Conservation (phyloP, 164 flowering plant genomes). For the Santalum album region DNA sequence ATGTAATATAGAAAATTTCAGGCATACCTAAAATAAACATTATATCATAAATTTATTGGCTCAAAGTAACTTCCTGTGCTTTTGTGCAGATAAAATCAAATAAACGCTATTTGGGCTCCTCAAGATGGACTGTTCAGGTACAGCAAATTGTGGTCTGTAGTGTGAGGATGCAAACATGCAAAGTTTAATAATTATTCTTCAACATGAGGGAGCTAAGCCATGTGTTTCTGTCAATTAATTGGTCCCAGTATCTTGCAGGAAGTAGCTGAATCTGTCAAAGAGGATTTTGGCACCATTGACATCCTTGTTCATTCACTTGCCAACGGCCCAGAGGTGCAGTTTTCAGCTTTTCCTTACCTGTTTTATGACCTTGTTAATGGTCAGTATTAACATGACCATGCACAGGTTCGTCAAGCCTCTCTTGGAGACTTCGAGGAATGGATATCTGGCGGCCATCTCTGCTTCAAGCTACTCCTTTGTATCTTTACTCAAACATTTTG, state of each 20-base stretch:
- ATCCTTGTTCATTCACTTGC: conserved; percentile 98
- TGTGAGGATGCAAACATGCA: no score
- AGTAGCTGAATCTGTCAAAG: conserved; percentile 75
- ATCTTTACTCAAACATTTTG: conserved; percentile 80
- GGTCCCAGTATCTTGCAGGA: conserved; percentile 75
- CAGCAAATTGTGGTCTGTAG: not conserved
- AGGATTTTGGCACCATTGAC: conserved; percentile 95
- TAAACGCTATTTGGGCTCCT: conserved; percentile 87
- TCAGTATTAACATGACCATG: no score
- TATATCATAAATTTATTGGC: no score
- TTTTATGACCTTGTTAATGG: no score
- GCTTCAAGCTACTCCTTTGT: conserved; percentile 95
- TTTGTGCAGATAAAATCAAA: conserved; percentile 74
- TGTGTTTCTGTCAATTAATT: no score
- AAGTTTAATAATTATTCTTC: no score
- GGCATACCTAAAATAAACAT: no score
- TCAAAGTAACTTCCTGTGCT: not conserved
- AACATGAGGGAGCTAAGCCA: no score
- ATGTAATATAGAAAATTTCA: conserved; percentile 32
- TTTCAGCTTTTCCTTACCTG: not conserved
- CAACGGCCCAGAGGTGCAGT: conserved; percentile 94
- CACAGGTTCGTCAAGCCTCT: conserved; percentile 83
- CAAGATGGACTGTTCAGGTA: conserved; percentile 93
- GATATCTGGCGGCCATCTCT: conserved; percentile 92
- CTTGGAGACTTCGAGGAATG: conserved; percentile 84